Base-by-base conservation (phyloP, 2,329 filamentous ascomycete genomes). In the Penicillium sp. region DNA sequence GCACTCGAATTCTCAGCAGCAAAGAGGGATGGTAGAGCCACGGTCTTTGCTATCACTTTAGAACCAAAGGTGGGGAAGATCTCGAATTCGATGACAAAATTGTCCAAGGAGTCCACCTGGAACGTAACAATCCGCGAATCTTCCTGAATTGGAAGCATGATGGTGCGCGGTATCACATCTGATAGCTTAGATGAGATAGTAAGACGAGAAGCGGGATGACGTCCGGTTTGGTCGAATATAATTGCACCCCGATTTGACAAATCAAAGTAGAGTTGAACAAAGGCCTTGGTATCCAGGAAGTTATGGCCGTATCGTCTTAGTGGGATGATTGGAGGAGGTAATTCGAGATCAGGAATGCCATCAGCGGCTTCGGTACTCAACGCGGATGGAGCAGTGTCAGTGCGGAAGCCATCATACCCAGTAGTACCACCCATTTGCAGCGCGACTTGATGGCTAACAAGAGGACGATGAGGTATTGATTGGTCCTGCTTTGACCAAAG, bases 31-130 rank as follows among this genome's bases (percentile, higher is more conserved):
- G 94, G 91, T 26, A 97, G 82, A 14, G 91, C 94, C 53, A 97
- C 91, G 3, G 91, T 95, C 73, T 96, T 95, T 12, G 93, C 94
- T 69, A 99, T 97, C 51, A 97, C 89, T 74, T 96, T 97, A 50
- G 93, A 95, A 51, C 94, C 94, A 68, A 97, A 97, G 0, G 94
- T 96, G 0, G 94, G 93, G 72, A 94, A 99, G 45, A 99, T 91
- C 68, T 99, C 94, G 63, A 99, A 96, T 72, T 99, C 94, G 61
- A 99, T 88, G 16, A 91, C 87, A 72, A 99, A 99, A 0, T 89
- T 88, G 58, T 96, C 90, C 55, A 97, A 79, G 61, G 90, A 94
- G 73, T 99, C 94, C 53, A 97, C 88, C 68, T 99, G 94, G 77
- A 99, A 97, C 7, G 91, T 96, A 62, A 97, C 88, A 52, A 92